Conservation (phyloP, 768 basidiomycete species). For the Lactarius sanguifluus region DNA sequence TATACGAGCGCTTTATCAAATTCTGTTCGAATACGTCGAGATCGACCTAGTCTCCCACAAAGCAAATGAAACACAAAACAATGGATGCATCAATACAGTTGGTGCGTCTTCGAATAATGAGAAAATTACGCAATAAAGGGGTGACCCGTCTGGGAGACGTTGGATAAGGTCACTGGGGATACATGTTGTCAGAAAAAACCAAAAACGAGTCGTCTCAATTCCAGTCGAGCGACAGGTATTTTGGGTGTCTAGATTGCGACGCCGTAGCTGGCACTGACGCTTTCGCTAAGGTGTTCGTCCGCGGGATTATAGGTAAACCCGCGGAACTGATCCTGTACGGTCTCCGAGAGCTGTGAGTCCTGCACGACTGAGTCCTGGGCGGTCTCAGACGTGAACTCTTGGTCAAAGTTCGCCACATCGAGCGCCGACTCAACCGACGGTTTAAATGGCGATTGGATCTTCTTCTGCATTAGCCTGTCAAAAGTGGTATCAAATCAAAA, state of each 20-base stretch:
- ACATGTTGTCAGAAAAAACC: background rate
- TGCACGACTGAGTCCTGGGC: conserved; percentile 95
- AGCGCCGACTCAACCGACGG: conserved; percentile 94
- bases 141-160: background rate
- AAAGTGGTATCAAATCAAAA: background rate
- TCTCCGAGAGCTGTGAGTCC: conserved; percentile 89
- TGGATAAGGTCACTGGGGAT: conserved; percentile 8
- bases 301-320: conserved; percentile 89
- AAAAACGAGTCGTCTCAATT: conserved; percentile 17
- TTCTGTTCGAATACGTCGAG: conserved; percentile 9
- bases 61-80: conserved; percentile 7
- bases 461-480: conserved; percentile 76
- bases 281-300: conserved; percentile 83
- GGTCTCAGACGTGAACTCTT: conserved; percentile 95
- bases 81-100: conserved; percentile 5
- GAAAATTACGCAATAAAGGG: conserved; percentile 18
- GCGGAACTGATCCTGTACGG: conserved; percentile 94
- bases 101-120: conserved; percentile 14
- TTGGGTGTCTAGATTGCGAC: conserved; percentile 18
- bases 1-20: conserved; percentile 17
- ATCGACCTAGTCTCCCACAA: conserved; percentile 13
- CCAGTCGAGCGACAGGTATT: conserved; percentile 16
- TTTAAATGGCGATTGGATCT: conserved; percentile 97
- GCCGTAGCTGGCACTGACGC: conserved; percentile 71
- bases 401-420: conserved; percentile 95